Percentiles rank a stretch among this genome's conserved stretches.
Evolutionary conservation across 768 basidiomycete species (phyloP).

Genomic region (Serendipita sp.): DNA sequence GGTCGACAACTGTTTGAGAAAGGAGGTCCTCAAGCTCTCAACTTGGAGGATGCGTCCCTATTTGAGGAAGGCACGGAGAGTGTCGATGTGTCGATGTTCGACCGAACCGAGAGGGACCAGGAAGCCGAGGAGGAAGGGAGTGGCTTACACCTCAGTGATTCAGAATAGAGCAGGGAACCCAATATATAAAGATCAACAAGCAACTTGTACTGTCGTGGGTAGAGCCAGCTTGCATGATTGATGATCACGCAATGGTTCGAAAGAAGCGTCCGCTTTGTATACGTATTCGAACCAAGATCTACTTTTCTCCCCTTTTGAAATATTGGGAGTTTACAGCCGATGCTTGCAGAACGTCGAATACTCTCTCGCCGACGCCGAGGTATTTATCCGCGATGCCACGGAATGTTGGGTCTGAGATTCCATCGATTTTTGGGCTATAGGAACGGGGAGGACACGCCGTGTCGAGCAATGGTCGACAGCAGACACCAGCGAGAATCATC

Average conservation of each 20-base stretch:
- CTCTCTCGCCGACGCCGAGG: slow-evolving; percentile 70
- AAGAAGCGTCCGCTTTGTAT: no score
- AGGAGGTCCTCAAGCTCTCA: slow-evolving; percentile 41
- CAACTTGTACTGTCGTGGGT: no score
- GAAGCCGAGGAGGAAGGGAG: slow-evolving; percentile 44
- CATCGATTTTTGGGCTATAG: not conserved
- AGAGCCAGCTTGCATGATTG: no score
- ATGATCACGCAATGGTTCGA: no score
- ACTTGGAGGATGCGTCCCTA: slow-evolving; percentile 55
- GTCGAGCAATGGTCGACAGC: not conserved
- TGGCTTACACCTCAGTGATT: slow-evolving; percentile 15
- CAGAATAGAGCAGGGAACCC: not conserved
- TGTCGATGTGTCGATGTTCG: slow-evolving; percentile 82
- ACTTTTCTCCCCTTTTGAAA: slow-evolving; percentile 25
- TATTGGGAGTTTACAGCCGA: slow-evolving; percentile 76
- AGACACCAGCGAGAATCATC: not conserved
- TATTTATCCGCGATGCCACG: slow-evolving; percentile 68
- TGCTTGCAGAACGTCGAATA: slow-evolving; percentile 75
- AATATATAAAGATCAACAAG: no score
- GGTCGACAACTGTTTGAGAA: slow-evolving; percentile 89
- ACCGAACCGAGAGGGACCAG: slow-evolving; percentile 37
- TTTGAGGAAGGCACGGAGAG: slow-evolving; percentile 70
- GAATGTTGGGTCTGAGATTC: slow-evolving; percentile 60
- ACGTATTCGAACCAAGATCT: not conserved
- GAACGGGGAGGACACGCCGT: not conserved